Base-by-base conservation (phyloP, 352 stramenopile genomes). In the Phytopythium delawarense region DNA sequence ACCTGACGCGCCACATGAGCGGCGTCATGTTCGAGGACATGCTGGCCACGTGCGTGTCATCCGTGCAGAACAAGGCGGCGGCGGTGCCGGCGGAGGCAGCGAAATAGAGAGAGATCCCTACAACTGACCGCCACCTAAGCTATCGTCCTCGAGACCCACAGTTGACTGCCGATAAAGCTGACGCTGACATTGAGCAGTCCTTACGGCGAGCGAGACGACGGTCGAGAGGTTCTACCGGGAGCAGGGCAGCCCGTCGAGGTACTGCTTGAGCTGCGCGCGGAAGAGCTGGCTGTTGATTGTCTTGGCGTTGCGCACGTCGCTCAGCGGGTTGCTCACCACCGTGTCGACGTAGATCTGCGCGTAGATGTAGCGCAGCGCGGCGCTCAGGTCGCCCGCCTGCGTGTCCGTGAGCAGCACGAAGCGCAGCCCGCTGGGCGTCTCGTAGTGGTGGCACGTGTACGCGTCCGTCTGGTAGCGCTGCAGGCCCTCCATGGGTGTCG, bases 341-440 rank as follows among this genome's bases (percentile, higher is more conserved):
- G 85, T 86, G 65, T 97, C 87, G 39, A 97, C 82, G 64, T 95
- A 98, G 34, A 97, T 85, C 49, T 94, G 80, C 50, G 84, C 71
- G 72, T 98, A 98, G 39, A 97, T 88, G 71, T 97, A 79, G 59
- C 81, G 78, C 34, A 98, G 79, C 57, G 87, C 85, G 34, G 76
- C 67, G 53, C 80, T 87, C 57, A 97, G 71, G 50, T 97, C 88
- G 37, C 89, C 89, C 7, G 78, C 78, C 28, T 89, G 76, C 63
- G 91, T 96, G 74, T 97, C 91, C 34, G 88, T 97, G 71, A 96
- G 90, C 56, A 98, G 86, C 30, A 98, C 79, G 67, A 98, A 97
- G 44, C 90, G 84, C 50, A 97, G 63, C 2, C 91, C 90, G 40
- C 85, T 96, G 45, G 82, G 75, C 50, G 91, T 96, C 74, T 98